Percentiles rank a stretch among this genome's conserved stretches.
phyloP scores from a whole-genome alignment of 306 rosid genomes.

The Inga oerstediana region DNA sequence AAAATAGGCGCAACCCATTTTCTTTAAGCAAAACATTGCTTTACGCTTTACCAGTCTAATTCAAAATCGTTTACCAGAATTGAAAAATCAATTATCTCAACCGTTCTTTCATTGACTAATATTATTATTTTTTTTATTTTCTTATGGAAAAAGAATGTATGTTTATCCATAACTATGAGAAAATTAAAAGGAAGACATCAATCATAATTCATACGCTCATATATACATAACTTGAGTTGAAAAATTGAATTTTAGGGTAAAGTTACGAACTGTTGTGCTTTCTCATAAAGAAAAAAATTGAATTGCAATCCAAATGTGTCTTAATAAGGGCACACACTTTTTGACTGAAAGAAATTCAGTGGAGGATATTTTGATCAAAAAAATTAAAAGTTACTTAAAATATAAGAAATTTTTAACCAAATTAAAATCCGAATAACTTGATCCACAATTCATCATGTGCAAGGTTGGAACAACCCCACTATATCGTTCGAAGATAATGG shows the following conservation, averaged over 20 bases:
- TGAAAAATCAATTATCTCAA: no score
- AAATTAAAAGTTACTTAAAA: neutral
- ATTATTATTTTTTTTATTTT: no score
- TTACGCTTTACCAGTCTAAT: no score
- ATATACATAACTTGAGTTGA: neutral
- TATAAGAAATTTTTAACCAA: neutral
- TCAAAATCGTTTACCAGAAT: no score
- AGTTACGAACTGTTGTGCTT: neutral
- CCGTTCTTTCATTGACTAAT: neutral
- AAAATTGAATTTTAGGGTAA: neutral
- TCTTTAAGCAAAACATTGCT: neutral
- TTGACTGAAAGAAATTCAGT: neutral
- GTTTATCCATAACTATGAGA: neutral
- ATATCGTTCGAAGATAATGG: neutral
- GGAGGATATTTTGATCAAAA: neutral
- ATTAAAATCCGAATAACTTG: neutral
- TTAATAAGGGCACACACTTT: neutral
- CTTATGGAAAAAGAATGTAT: neutral
- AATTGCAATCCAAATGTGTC: neutral
- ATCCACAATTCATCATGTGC: neutral
- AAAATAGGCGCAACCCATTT: neutral
- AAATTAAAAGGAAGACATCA: neutral
- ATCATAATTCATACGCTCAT: neutral
- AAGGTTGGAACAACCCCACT: neutral
- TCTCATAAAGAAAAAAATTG: neutral